Evolutionary conservation across 306 rosid genomes (phyloP).

Genomic region (Gastrolobium bilobum): DNA sequence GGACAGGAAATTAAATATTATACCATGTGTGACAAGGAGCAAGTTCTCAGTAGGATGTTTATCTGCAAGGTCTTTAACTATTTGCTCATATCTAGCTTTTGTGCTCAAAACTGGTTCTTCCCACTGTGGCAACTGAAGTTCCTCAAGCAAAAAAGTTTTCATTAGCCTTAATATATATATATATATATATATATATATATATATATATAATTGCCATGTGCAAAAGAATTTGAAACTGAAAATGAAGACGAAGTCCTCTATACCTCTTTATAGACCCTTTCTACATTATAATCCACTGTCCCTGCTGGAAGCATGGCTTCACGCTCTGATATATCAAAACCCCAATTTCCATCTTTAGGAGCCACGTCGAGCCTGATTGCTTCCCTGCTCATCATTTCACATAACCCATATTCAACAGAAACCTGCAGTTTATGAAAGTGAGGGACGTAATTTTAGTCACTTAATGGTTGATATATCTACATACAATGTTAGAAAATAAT

Average conservation of each 20-base stretch:
- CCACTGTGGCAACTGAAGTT: constrained; percentile 77
- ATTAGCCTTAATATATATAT: constrained; percentile 15
- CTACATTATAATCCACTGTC: constrained; percentile 67
- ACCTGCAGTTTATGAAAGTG: constrained; percentile 57
- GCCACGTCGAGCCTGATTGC: constrained; percentile 65
- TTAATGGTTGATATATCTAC: too few relatives aligned
- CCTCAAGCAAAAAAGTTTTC: constrained; percentile 28
- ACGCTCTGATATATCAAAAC: constrained; percentile 71
- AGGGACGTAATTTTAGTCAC: constrained; percentile 1
- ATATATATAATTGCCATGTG: not conserved
- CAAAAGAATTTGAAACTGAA: not conserved
- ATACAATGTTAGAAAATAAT: too few relatives aligned
- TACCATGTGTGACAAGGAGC: constrained; percentile 96
- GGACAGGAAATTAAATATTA: not conserved
- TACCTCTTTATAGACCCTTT: constrained; percentile 79
- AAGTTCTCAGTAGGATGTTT: constrained; percentile 74
- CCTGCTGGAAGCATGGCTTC: constrained; percentile 81
- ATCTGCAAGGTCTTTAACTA: constrained; percentile 79
- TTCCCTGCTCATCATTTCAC: constrained; percentile 77
- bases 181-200: constrained; percentile 7
- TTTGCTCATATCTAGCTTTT: constrained; percentile 66
- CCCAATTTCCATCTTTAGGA: constrained; percentile 85
- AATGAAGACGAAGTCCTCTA: not conserved
- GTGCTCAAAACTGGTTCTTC: constrained; percentile 62
- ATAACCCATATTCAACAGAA: constrained; percentile 85